Conservation (phyloP, 768 basidiomycete species). For the Trametes cingulata region DNA sequence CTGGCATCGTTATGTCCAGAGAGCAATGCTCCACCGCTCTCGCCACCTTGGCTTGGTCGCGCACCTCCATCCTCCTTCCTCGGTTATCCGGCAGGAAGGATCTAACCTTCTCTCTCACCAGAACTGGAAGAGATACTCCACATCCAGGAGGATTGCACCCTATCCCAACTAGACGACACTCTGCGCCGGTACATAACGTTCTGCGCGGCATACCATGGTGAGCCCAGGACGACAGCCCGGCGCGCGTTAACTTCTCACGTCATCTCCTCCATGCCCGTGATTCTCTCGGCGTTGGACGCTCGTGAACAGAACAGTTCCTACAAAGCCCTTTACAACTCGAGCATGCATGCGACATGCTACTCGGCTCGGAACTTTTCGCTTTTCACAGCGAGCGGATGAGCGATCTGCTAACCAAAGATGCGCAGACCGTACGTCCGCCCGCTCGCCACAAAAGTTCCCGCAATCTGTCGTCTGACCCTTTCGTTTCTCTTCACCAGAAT, state of each 20-base stretch:
- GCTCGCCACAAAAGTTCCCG: not conserved
- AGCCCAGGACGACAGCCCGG: conserved; percentile 24
- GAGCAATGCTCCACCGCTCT: not conserved
- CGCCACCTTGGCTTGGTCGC: not conserved
- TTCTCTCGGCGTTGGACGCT: conserved; percentile 13
- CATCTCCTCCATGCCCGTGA: not conserved
- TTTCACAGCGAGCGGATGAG: conserved; percentile 94
- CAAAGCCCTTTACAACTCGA: conserved; percentile 82
- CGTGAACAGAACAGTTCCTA: conserved; percentile 72
- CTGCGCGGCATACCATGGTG: conserved; percentile 86
- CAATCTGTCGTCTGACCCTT: too few species aligned
- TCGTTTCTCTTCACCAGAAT: conserved; percentile 38
- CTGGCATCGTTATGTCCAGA: too few species aligned
- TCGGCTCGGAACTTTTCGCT: conserved; percentile 83
- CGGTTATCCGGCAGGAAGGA: not conserved
- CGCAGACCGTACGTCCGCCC: conserved; percentile 53
- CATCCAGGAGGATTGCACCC: conserved; percentile 63
- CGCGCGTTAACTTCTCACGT: not conserved
- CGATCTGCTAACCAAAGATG: conserved; percentile 72
- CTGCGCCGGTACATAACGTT: conserved; percentile 75
- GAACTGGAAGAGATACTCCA: conserved; percentile 86
- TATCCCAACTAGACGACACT: conserved; percentile 77
- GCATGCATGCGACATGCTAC: conserved; percentile 74
- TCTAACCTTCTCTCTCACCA: conserved; percentile 32
- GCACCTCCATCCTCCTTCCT: not conserved